These are phyloP conservation scores for Pseudisothecium myosuroides DNA, from an alignment of 225 moss, liverwort and hornwort genomes.

Conservation along the genomic window DNA sequence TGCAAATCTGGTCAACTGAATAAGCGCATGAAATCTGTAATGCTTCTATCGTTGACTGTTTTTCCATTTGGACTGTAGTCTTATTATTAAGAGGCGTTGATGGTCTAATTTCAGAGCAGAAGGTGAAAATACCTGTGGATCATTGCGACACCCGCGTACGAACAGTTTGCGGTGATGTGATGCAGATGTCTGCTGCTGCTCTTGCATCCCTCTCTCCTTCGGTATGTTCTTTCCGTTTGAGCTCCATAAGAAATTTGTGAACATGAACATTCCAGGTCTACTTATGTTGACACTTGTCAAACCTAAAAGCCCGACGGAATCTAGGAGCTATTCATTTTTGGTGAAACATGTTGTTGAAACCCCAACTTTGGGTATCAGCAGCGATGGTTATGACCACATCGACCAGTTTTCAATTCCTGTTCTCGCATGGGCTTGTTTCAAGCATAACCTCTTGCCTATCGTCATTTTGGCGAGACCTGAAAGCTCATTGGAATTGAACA, in stretches of 20 bases:
- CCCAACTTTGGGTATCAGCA: not conserved
- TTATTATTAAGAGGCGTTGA: not conserved
- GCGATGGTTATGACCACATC: not conserved
- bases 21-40: not conserved
- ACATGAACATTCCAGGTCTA: not conserved
- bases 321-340: not conserved
- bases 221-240: slow-evolving; percentile 16
- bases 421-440: not conserved
- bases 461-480: not conserved
- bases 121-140: slow-evolving; percentile 79
- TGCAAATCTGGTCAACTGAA: not conserved
- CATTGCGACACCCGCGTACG: slow-evolving; percentile 79
- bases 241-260: not conserved
- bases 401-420: not conserved
- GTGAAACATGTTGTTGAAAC: not conserved
- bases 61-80: not conserved
- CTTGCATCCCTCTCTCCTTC: slow-evolving; percentile 56
- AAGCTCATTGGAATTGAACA: not conserved
- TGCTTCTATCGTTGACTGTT: not conserved
- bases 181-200: slow-evolving; percentile 48
- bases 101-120: slow-evolving; percentile 59
- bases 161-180: slow-evolving; percentile 63
- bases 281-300: not conserved
- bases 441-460: not conserved
- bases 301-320: not conserved